Base-by-base conservation (phyloP, 2,329 filamentous ascomycete species). In the Coniella vitis region DNA sequence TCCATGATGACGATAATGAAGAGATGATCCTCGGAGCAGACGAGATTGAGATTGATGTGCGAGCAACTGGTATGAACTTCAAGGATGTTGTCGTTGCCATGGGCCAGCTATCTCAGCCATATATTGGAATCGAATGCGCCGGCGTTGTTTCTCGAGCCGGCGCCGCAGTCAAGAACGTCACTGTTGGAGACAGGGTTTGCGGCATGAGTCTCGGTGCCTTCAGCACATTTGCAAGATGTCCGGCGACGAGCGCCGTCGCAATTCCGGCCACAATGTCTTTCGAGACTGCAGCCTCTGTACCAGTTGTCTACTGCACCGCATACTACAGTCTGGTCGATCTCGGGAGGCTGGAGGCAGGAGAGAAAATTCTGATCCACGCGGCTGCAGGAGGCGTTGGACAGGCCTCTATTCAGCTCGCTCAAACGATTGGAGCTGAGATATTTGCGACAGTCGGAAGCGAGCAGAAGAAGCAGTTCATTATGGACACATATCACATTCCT, bases 1-100 rank as follows among this genome's bases (percentile, higher is more conserved):
- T 47, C 14, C 14, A 44, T 4, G 53, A 55, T 12, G 46, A 57
- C 13, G 4, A 13, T 7, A n/a, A 12, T 7, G 17, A 17, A 9
- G 17, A 35, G 4, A 19, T 55, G 7, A 55, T 36, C 38, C 42
- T 62, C 12, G 51, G 31, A 4, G 54, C 54, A 5, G 50, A 58
- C 16, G 59, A 63, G 48, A 55, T 63, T 4, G 59, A 62, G 52
- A 58, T 63, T 13, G 12, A 46, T 7, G 53, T 60, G 5, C 37
- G 35, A 3, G 58, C 61, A 4, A 56, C 49, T 10, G 50, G 47
- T 1, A 48, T 62, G 32, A 48, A 48, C 22, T 48, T 43, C 55
- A 40, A 38, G 37, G 69, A 71, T 52, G 61, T 69, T 13, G 57
- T 70, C 38, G 58, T 63, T 2, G 62, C 65, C 4, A 57, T 58